Evolutionary conservation across 345 rosid genomes (phyloP).

Genomic region (Hypericum androsaemum): DNA sequence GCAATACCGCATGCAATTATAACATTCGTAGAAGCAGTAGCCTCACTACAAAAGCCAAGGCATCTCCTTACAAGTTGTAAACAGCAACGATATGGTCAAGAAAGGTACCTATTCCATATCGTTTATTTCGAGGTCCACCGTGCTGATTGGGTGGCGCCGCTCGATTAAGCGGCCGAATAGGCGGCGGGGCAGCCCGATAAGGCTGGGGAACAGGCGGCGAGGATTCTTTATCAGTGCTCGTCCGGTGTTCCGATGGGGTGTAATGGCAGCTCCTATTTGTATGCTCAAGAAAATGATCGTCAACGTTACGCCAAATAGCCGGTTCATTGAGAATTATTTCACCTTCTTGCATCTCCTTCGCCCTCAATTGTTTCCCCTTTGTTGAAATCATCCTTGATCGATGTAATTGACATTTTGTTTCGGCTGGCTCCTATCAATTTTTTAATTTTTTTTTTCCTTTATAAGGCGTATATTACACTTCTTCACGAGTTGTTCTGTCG

Average conservation of each 20-base stretch:
- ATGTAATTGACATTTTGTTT: too few species aligned
- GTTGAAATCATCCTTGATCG: slow-evolving; percentile 23
- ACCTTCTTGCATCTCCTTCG: slow-evolving; percentile 58
- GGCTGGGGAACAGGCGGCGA: slow-evolving; percentile 61
- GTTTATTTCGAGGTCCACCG: too few species aligned
- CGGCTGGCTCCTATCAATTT: too few species aligned
- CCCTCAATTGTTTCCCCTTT: slow-evolving; percentile 67
- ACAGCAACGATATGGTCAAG: too few species aligned
- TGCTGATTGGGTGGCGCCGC: too few species aligned
- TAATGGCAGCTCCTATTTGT: slow-evolving; percentile 40
- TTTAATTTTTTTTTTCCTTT: background rate
- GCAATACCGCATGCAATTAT: too few species aligned
- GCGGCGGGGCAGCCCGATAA: slow-evolving; percentile 33
- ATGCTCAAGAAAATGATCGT: slow-evolving; percentile 52
- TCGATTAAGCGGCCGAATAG: slow-evolving; percentile 22
- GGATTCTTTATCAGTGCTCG: slow-evolving; percentile 55
- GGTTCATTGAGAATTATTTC: slow-evolving; percentile 31
- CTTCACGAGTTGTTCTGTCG: too few species aligned
- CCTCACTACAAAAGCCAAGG: too few species aligned
- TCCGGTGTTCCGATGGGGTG: slow-evolving; percentile 64
- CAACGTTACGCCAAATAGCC: slow-evolving; percentile 40
- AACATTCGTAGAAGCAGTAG: too few species aligned
- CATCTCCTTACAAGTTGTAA: too few species aligned
- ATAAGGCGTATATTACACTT: background rate
- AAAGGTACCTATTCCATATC: too few species aligned